Evolutionary conservation across 2,329 filamentous ascomycete genomes (phyloP).

Genomic region (Cladosporium colombiae): DNA sequence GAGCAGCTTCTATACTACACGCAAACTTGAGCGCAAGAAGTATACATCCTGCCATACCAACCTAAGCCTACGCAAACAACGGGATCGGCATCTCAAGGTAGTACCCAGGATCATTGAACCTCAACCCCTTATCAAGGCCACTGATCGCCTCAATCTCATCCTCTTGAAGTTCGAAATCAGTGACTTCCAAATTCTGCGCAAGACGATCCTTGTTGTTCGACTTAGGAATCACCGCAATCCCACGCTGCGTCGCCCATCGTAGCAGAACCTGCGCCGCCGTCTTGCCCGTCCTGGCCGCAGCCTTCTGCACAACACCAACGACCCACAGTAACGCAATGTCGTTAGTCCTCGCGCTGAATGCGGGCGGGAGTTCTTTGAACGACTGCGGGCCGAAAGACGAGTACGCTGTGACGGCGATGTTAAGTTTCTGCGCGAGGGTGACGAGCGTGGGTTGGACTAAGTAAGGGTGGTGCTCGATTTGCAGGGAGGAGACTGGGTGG

Average conservation of each 20-base stretch:
- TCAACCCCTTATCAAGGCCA: conserved; percentile 63
- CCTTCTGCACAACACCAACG: conserved; percentile 62
- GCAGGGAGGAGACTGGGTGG: conserved; percentile 72
- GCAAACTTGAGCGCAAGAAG: too few relatives aligned
- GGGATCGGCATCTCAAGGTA: conserved; percentile 10
- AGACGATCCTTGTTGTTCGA: conserved; percentile 60
- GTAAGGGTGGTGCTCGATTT: conserved; percentile 91
- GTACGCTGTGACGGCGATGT: conserved; percentile 77
- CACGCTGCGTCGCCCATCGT: conserved; percentile 83
- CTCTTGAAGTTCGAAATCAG: conserved; percentile 63
- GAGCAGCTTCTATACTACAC: too few relatives aligned
- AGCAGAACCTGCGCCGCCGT: conserved; percentile 79
- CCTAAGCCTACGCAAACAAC: conserved; percentile 6
- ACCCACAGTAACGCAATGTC: conserved; percentile 70
- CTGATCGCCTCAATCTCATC: conserved; percentile 68
- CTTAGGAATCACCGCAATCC: conserved; percentile 81
- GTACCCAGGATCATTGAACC: conserved; percentile 70
- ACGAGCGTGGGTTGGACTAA: conserved; percentile 73
- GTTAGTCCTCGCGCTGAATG: conserved; percentile 55
- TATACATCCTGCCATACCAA: not conserved
- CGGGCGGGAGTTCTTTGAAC: conserved; percentile 75
- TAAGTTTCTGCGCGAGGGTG: conserved; percentile 66
- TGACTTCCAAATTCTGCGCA: conserved; percentile 67
- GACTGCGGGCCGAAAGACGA: conserved; percentile 78
- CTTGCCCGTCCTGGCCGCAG: conserved; percentile 72